Percentiles rank a stretch among this genome's conserved stretches.
These are phyloP conservation scores for Cryptosporidium bovis DNA, from an alignment of 169 alveolate genomes.

Conservation along the genomic window DNA sequence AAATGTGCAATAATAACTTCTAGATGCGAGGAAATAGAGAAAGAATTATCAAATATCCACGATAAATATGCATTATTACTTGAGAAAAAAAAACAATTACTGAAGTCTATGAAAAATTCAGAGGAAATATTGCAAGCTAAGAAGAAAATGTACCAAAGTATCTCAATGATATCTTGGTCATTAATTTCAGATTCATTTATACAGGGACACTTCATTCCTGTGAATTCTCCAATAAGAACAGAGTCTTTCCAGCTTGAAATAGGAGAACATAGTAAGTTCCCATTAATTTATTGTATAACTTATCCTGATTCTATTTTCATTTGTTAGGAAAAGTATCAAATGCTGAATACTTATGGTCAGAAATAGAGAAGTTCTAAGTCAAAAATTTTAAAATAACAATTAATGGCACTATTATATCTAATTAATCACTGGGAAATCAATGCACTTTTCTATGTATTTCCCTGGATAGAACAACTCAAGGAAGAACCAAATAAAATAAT, in stretches of 20 bases:
- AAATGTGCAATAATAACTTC: neutral
- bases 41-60: conserved; percentile 47
- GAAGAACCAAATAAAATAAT: conserved; percentile 64
- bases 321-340: conserved; percentile 34
- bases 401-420: neutral
- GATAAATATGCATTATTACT: conserved; percentile 45
- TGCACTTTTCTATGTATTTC: conserved; percentile 42
- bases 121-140: conserved; percentile 51
- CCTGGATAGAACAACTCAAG: conserved; percentile 59
- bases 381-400: neutral
- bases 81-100: conserved; percentile 45
- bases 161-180: conserved; percentile 68
- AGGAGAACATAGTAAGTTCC: conserved; percentile 52
- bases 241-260: conserved; percentile 56
- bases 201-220: conserved; percentile 68
- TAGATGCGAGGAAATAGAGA: conserved; percentile 61
- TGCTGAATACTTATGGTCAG: conserved; percentile 68
- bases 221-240: conserved; percentile 42
- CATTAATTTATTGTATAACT: neutral
- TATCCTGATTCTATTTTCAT: neutral
- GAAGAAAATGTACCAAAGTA: conserved; percentile 62
- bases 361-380: conserved; percentile 38
- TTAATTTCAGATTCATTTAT: conserved; percentile 56
- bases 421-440: conserved; percentile 34
- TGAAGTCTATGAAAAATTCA: conserved; percentile 69